These are phyloP conservation scores for Sclerospora graminicola DNA, from an alignment of 352 stramenopile genomes.

Conservation along the genomic window DNA sequence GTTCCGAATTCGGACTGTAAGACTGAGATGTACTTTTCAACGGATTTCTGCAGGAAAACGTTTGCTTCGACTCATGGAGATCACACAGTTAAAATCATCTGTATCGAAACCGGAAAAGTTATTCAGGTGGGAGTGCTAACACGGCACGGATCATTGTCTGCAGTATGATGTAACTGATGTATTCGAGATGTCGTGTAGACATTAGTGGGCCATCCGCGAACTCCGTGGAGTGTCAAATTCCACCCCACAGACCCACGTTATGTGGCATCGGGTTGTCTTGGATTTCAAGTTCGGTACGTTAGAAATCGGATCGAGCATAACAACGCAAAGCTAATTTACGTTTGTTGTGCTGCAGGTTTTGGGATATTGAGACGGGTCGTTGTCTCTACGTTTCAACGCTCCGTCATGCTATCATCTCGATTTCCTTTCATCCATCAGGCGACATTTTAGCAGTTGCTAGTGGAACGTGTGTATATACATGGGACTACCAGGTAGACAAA, in stretches of 20 bases:
- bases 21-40: background rate
- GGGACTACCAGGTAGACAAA: slow-evolving; percentile 86
- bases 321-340: background rate
- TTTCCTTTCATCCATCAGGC: slow-evolving; percentile 93
- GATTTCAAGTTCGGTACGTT: slow-evolving; percentile 87
- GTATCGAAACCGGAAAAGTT: slow-evolving; percentile 79
- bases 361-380: slow-evolving; percentile 80
- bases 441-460: slow-evolving; percentile 92
- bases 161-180: slow-evolving; percentile 4
- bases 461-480: slow-evolving; percentile 92
- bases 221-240: slow-evolving; percentile 98
- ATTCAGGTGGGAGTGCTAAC: slow-evolving; percentile 40
- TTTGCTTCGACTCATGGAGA: slow-evolving; percentile 97
- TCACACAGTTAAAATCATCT: slow-evolving; percentile 98
- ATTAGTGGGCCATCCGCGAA: slow-evolving; percentile 74
- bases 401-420: slow-evolving; percentile 92
- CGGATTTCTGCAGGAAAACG: slow-evolving; percentile 42
- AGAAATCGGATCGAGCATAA: background rate
- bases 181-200: slow-evolving; percentile 29
- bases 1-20: background rate
- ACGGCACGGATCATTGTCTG: background rate
- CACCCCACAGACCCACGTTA: slow-evolving; percentile 91
- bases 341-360: too few species aligned
- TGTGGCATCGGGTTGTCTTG: slow-evolving; percentile 95
- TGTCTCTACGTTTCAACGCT: slow-evolving; percentile 93